phyloP scores from a whole-genome alignment of 306 rosid species.

The Quercus cerris region DNA sequence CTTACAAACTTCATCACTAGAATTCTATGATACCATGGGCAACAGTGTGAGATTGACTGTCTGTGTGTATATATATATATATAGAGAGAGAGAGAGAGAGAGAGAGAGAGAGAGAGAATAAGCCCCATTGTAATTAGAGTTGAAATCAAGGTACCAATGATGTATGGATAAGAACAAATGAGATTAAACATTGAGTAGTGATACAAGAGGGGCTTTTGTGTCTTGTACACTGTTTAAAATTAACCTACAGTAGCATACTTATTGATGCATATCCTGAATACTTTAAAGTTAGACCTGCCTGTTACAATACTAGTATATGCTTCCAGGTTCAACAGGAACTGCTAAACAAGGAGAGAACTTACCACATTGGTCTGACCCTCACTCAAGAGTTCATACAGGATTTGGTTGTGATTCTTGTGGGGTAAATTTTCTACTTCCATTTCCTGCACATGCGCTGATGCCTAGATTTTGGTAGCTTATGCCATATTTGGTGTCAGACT shows the following conservation, averaged over 20 bases:
- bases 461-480: not conserved
- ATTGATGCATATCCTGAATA: not conserved
- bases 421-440: conserved; percentile 45
- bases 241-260: not conserved
- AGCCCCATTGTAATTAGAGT: not conserved
- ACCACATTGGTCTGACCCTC: conserved; percentile 27
- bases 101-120: not conserved
- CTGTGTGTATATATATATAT: not conserved
- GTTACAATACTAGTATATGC: conserved; percentile 22
- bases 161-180: not conserved
- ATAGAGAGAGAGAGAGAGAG: too few species aligned
- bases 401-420: conserved; percentile 90
- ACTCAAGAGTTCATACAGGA: conserved; percentile 37
- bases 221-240: not conserved
- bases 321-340: conserved; percentile 44
- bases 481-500: not conserved
- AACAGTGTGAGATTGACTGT: not conserved
- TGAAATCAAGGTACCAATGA: not conserved
- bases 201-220: not conserved
- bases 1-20: not conserved
- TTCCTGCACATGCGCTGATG: conserved; percentile 4
- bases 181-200: not conserved
- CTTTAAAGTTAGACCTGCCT: not conserved
- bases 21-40: not conserved
- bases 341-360: conserved; percentile 18